Evolutionary conservation across 805 yeast genomes (phyloP).

Genomic region (Lachancea meyersii): DNA sequence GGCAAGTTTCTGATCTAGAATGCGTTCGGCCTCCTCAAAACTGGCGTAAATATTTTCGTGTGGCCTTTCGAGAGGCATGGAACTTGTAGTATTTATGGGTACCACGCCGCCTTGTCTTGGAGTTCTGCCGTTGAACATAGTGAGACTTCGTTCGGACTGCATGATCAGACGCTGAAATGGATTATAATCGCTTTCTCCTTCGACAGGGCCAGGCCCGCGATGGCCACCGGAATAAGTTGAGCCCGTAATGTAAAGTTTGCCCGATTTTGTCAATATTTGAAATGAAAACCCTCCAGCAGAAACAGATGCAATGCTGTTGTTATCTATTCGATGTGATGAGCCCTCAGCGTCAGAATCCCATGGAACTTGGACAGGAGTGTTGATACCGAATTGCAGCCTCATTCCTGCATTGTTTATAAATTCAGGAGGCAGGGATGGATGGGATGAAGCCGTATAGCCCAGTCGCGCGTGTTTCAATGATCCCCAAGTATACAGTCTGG

Average conservation of each 20-base stretch:
- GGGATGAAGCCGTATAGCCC: conserved; percentile 27
- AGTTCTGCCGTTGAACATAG: conserved; percentile 5
- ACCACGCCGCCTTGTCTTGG: conserved; percentile 11
- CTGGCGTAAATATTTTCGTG: conserved; percentile 26
- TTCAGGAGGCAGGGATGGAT: conserved; percentile 14
- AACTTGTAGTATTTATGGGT: conserved; percentile 22
- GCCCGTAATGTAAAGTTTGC: conserved; percentile 53
- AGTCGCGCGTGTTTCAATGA: conserved; percentile 29
- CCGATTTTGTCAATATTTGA: conserved; percentile 49
- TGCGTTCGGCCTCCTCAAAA: conserved; percentile 20
- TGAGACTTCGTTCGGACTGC: conserved; percentile 20
- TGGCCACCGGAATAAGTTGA: conserved; percentile 37
- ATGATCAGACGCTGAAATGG: conserved; percentile 27
- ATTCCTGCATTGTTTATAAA: conserved; percentile 19
- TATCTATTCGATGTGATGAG: conserved; percentile 1
- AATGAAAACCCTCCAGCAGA: conserved; percentile 63
- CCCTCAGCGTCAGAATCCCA: conserved; percentile 2
- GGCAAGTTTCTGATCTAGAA: conserved; percentile 18
- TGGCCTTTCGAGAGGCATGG: conserved; percentile 17
- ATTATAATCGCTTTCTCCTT: conserved; percentile 31
- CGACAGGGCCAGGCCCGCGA: conserved; percentile 38
- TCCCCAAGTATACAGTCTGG: conserved; percentile 32
- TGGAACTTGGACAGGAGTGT: conserved; percentile 28
- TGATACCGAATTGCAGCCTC: conserved; percentile 27
- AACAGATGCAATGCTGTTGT: conserved; percentile 29